A percentile compares a stretch with the other conserved stretches of the same genome.
These are phyloP conservation scores for Ascochyta lentis DNA, from an alignment of 2,329 filamentous ascomycete genomes.

Conservation along the genomic window DNA sequence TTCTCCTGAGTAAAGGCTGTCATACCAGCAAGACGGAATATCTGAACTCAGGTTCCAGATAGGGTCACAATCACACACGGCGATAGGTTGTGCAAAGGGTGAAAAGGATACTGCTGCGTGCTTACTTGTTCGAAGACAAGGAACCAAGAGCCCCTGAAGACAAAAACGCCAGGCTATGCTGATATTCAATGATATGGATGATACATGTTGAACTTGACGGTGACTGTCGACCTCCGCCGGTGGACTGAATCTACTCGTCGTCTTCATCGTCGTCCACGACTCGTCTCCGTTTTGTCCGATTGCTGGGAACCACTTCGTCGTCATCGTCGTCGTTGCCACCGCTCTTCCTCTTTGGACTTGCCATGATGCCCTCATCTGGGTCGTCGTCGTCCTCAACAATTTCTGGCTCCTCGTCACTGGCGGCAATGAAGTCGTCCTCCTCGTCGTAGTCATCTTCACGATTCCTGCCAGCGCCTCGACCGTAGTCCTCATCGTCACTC, in stretches of 20 bases:
- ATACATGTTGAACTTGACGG: not conserved
- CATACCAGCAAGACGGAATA: too few species aligned
- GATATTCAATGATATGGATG: conserved; percentile 13
- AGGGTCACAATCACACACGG: not conserved
- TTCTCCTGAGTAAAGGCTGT: too few species aligned
- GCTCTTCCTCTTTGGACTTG: conserved; percentile 50
- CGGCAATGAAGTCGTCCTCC: conserved; percentile 79
- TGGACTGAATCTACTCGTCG: conserved; percentile 41
- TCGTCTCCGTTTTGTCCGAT: conserved; percentile 50
- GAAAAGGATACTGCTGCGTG: not conserved
- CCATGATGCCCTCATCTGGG: conserved; percentile 56
- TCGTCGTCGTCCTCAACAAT: conserved; percentile 66
- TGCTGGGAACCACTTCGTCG: conserved; percentile 42
- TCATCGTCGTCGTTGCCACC: conserved; percentile 46
- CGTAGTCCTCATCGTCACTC: conserved; percentile 81
- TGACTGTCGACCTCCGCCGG: too few species aligned
- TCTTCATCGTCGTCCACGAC: conserved; percentile 58
- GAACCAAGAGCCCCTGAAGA: not conserved
- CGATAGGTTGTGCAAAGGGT: not conserved
- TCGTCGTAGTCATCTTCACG: conserved; percentile 79
- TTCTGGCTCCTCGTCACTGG: conserved; percentile 74
- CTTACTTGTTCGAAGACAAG: not conserved
- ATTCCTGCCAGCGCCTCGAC: conserved; percentile 62
- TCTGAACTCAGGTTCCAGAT: too few species aligned
- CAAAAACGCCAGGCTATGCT: conserved; percentile 35